Base-by-base conservation (phyloP, 208 protist genomes). In the Wallacemonas collosoma region DNA sequence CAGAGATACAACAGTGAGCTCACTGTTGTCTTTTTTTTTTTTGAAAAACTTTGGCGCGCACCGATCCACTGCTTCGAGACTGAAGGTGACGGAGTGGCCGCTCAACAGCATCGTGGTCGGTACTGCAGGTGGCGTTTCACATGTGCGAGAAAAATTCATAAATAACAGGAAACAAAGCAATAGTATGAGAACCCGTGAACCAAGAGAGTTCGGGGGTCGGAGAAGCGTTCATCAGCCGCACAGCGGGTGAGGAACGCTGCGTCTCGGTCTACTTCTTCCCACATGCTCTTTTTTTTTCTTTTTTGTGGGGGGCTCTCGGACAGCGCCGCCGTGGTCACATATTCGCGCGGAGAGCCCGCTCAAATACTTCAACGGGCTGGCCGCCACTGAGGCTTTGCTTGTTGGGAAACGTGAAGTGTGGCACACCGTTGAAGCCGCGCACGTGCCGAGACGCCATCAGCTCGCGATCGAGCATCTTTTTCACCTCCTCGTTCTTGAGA, bases 401-500 rank as follows among this genome's bases (percentile, higher is more conserved):
- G 66, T 82, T 77, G 26, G 76, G 71, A 60, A 91, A 76, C 8
- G 64, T 77, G 39, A 88, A 79, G 65, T 80, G 48, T 7, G 77
- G 78, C 47, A 81, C 63, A 2, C 78, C 69, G 65, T 79, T 77
- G 67, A 80, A 78, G 36, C 61, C 41, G 26, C 64, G 77, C 14
- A 66, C 61, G 2, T 36, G 47, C 0, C 74, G 63, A 17, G 2
- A 17, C 9, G 5, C 39, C 1, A 55, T 41, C 56, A 83, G 61
- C 71, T 83, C 73, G 6, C 55, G 11, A 39, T 83, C 74, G 17
- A 83, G 68, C 54, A 67, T 36, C 48, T 58, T 47, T 41, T 26
- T 74, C 50, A 79, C 73, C 2, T 40, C 26, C 1, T 39, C 39
- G 61, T 83, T 55, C 3, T 4, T 7, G 40, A 79, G 53, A 26